These are phyloP conservation scores for Monosporozyma aerobia DNA, from an alignment of 805 yeast species.

Conservation along the genomic window DNA sequence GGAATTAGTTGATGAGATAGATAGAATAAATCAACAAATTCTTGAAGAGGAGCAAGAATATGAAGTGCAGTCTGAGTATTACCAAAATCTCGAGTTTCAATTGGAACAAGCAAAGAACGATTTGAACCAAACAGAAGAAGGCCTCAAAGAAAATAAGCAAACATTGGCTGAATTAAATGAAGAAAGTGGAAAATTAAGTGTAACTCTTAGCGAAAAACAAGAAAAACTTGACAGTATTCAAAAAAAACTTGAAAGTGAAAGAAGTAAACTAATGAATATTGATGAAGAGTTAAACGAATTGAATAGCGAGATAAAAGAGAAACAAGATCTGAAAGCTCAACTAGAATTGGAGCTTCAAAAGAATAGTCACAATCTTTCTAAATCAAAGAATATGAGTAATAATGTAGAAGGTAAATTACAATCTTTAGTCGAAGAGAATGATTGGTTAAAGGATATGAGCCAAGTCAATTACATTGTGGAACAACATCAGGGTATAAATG, in stretches of 20 bases:
- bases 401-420: conserved; percentile 34
- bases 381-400: conserved; percentile 33
- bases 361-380: conserved; percentile 46
- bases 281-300: conserved; percentile 69
- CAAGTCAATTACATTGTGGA: conserved; percentile 47
- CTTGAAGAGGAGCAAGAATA: conserved; percentile 32
- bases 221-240: conserved; percentile 22
- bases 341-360: conserved; percentile 45
- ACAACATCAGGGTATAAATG: conserved; percentile 53
- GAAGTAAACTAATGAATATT: conserved; percentile 51
- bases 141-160: conserved; percentile 30
- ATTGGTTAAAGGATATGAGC: conserved; percentile 66
- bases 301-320: conserved; percentile 36
- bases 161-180: conserved; percentile 32
- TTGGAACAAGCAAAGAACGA: conserved; percentile 61
- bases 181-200: conserved; percentile 21
- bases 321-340: conserved; percentile 34
- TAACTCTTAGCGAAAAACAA: conserved; percentile 18
- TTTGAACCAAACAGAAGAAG: conserved; percentile 36
- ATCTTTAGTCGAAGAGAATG: conserved; percentile 43
- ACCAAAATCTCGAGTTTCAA: conserved; percentile 59
- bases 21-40: conserved; percentile 31
- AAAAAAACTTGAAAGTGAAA: conserved; percentile 32
- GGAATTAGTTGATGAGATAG: conserved; percentile 48
- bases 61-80: conserved; percentile 41